phyloP scores from a whole-genome alignment of 805 yeast genomes.

The Lipomyces starkeyi region DNA sequence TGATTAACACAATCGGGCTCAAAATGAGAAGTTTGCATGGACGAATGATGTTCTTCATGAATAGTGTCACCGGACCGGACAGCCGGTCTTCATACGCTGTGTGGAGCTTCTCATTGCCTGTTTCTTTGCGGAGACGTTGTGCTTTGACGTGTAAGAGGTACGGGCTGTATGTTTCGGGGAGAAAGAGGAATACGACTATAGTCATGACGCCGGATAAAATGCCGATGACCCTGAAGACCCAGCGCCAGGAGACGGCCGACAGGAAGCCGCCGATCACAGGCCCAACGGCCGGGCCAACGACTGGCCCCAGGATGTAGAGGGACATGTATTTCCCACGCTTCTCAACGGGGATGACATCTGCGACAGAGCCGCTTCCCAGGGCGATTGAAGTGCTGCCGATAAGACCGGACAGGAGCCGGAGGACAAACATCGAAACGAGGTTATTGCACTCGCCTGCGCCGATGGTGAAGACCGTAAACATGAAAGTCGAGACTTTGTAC shows the following conservation, averaged over 20 bases:
- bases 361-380: constrained; percentile 81
- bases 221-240: constrained; percentile 66
- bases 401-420: constrained; percentile 76
- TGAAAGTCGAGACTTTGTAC: constrained; percentile 56
- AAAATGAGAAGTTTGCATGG: constrained; percentile 60
- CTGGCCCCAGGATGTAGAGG: constrained; percentile 38
- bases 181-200: constrained; percentile 45
- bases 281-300: constrained; percentile 72
- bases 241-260: constrained; percentile 69
- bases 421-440: constrained; percentile 61
- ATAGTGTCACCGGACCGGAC: constrained; percentile 36
- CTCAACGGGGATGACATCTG: constrained; percentile 73
- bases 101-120: constrained; percentile 63
- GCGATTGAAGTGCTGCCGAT: constrained; percentile 83
- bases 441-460: constrained; percentile 49
- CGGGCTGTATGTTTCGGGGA: constrained; percentile 89
- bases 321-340: constrained; percentile 25
- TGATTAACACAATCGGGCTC: constrained; percentile 68
- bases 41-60: constrained; percentile 54
- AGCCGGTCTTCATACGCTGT: constrained; percentile 58
- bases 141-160: constrained; percentile 74
- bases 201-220: constrained; percentile 31
- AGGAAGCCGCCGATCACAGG: constrained; percentile 66
- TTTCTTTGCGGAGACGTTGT: constrained; percentile 57
- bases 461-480: constrained; percentile 49